Evolutionary conservation across 352 stramenopile species (phyloP), one percentile per base, ranked within the genome.

Genomic region (Phytophthora palmivora): DNA sequence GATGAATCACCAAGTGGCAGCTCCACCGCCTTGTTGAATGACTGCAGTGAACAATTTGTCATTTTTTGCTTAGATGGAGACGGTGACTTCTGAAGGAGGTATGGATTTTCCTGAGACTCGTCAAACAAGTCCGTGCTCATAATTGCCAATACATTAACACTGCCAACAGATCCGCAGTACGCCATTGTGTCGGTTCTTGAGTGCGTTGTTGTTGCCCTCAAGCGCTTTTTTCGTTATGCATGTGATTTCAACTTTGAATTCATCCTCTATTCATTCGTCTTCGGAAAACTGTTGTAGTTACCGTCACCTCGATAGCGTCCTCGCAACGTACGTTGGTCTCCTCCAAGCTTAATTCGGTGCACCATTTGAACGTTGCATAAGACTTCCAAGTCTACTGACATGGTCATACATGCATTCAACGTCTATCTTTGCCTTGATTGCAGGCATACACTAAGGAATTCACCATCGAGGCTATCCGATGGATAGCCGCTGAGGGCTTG

Each of bases 81-180:
- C 18, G 46, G 53, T n/a, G 59, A 63, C 14, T 69, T 50, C 30
- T 79, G 59, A 33, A 90, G 76, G 26, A 90, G 58, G 53, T 81
- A 86, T 18, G 81, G 81, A 51, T 90, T 90, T 63, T 90, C 81
- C 59, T 90, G 81, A 52, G 76, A 75, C 56, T 90, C 81, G 41
- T 90, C 81, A 38, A 90, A 90, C 46, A 90, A 54, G 22, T 91
- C 82, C 1, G 75, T 85, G 69, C 79, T 89, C 70, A 88, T 79
- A 44, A 89, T 78, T 45, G 84, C 70, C 43, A 89, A 55, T 56
- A 91, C 79, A 34, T 88, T 88, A 10, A 91, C 82, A 43, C 68
- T 89, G 42, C 82, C 79, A 39, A 91, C 81, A 12, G 82, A 62
- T 37, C 79, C 82, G 39, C 72, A 87, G 58, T 91, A 91, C 60